Evolutionary conservation across 495 filamentous ascomycete genomes (phyloP).

Genomic region (Aspergillus cavernicola): DNA sequence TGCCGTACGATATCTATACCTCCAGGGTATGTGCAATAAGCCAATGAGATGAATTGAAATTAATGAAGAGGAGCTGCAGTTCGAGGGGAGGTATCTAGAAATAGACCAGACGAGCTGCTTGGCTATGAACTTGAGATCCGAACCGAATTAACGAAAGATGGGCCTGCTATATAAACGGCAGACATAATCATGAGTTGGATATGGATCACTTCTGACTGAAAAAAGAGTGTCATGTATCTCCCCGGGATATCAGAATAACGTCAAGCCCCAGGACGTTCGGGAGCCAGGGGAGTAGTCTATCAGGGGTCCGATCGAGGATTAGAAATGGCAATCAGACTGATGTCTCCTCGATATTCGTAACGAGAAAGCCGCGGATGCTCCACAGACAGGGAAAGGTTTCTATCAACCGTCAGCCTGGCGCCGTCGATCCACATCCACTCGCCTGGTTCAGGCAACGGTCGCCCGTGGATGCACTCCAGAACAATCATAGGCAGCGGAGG

Average conservation of each 20-base stretch:
- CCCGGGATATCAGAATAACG: conserved; percentile 7
- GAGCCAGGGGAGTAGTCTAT: not conserved
- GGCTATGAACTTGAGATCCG: conserved; percentile 1
- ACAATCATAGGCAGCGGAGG: not conserved
- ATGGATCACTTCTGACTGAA: conserved; percentile 5
- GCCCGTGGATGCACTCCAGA: not conserved
- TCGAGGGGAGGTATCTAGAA: too few species aligned
- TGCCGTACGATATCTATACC: conserved; percentile 5
- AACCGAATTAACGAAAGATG: not conserved
- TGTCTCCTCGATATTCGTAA: conserved; percentile 14
- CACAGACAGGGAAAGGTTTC: conserved; percentile 1
- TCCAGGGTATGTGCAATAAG: not conserved
- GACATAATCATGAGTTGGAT: not conserved
- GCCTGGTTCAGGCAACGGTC: not conserved
- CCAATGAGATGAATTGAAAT: conserved; percentile 1
- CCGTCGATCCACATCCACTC: conserved; percentile 5
- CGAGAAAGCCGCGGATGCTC: conserved; percentile 1
- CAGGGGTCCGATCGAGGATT: conserved; percentile 5
- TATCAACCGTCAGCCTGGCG: not conserved
- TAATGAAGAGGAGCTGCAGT: not conserved
- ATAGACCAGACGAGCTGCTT: conserved; percentile 3
- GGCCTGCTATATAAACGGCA: conserved; percentile 8
- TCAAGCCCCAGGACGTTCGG: not conserved
- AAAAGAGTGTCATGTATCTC: conserved; percentile 14
- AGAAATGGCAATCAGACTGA: conserved; percentile 12